Conservation (phyloP, 192 early-diverging fungal genomes). For the Backusella macrospora region DNA sequence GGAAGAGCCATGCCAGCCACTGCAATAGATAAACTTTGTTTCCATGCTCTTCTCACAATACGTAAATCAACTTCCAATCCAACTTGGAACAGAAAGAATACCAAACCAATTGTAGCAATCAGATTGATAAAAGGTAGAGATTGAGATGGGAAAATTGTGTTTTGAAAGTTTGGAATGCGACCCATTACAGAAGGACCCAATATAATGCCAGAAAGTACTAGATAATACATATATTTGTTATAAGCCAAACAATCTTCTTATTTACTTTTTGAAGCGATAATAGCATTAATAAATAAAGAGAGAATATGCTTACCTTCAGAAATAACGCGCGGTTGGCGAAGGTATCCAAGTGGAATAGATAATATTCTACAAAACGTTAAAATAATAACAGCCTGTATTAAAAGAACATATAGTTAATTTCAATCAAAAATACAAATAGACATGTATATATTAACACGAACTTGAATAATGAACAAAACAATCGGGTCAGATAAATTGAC, state of each 20-base stretch:
- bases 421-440: too few species aligned
- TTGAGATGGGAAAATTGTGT: constrained; percentile 69
- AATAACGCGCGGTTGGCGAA: constrained; percentile 87
- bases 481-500: constrained; percentile 59
- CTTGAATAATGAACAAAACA: constrained; percentile 81
- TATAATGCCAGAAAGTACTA: constrained; percentile 86
- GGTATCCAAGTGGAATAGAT: constrained; percentile 55
- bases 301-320: constrained; percentile 60
- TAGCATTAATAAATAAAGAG: too few species aligned
- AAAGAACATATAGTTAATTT: background rate
- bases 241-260: background rate
- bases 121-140: constrained; percentile 76
- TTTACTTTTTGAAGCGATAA: background rate
- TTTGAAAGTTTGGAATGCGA: constrained; percentile 66
- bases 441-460: constrained; percentile 13
- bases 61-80: constrained; percentile 83
- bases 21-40: constrained; percentile 67
- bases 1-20: constrained; percentile 82
- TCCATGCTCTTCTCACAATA: constrained; percentile 56
- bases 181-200: constrained; percentile 88
- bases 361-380: constrained; percentile 72
- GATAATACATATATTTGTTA: background rate
- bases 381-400: constrained; percentile 59
- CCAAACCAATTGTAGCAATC: constrained; percentile 83
- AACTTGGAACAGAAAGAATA: constrained; percentile 88